Conservation (phyloP, 192 early-diverging fungal genomes). For the Oehlia diaphana region DNA sequence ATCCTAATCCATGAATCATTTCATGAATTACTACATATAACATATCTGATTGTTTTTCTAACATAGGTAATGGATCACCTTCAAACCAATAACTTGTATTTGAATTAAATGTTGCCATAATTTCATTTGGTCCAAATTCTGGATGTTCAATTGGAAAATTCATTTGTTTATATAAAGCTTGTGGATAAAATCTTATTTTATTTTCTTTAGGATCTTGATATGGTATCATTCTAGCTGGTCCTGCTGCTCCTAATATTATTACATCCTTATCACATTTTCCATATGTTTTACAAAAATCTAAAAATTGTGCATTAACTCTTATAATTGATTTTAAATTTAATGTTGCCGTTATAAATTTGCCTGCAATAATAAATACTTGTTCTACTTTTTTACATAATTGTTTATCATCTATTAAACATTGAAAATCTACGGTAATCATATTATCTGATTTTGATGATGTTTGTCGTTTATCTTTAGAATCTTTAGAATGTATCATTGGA, state of each 20-base stretch:
- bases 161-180: slow-evolving; percentile 43
- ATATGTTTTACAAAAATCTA: slow-evolving; percentile 35
- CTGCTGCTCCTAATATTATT: slow-evolving; percentile 32
- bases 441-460: neutral
- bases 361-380: slow-evolving; percentile 32
- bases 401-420: slow-evolving; percentile 2
- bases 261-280: neutral
- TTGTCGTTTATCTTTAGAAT: neutral
- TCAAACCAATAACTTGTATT: slow-evolving; percentile 32
- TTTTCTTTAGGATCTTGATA: slow-evolving; percentile 36
- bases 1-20: neutral
- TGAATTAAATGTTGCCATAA: slow-evolving; percentile 40
- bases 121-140: slow-evolving; percentile 36
- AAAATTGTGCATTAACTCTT: slow-evolving; percentile 38
- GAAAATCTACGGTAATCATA: slow-evolving; percentile 10
- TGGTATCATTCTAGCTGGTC: slow-evolving; percentile 37
- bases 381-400: slow-evolving; percentile 32
- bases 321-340: slow-evolving; percentile 33
- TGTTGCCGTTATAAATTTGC: slow-evolving; percentile 32
- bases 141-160: slow-evolving; percentile 15
- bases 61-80: neutral
- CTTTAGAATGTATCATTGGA: neutral
- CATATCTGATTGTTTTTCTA: neutral
- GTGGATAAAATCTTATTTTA: slow-evolving; percentile 42
- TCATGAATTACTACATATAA: neutral